Conservation (phyloP, 495 filamentous ascomycete species). For the Penicillium ochrochloron region DNA sequence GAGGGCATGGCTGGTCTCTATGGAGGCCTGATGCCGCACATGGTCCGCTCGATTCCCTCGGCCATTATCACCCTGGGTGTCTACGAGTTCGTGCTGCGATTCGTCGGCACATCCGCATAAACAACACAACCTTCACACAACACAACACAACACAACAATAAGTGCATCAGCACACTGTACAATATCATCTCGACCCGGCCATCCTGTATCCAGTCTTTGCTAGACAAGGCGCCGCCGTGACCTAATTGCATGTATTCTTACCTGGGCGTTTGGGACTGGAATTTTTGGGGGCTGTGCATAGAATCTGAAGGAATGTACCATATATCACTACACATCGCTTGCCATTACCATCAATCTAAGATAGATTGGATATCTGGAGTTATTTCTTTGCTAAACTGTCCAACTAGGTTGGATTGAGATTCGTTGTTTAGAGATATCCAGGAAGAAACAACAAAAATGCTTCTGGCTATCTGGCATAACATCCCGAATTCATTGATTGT, state of each 20-base stretch:
- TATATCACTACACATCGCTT: conserved; percentile 15
- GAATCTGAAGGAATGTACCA: conserved; percentile 31
- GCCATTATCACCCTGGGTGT: conserved; percentile 92
- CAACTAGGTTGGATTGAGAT: no score
- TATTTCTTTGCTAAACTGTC: no score
- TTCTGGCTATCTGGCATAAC: background rate
- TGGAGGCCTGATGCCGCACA: conserved; percentile 84
- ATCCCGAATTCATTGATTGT: conserved; percentile 7
- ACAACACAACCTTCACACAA: background rate
- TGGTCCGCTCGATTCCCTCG: conserved; percentile 83
- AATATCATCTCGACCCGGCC: conserved; percentile 20
- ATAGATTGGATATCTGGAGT: background rate
- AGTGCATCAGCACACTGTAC: conserved; percentile 18
- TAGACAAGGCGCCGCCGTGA: conserved; percentile 17
- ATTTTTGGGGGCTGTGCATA: conserved; percentile 22
- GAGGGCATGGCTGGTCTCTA: conserved; percentile 83
- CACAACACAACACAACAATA: background rate
- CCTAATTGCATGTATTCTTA: conserved; percentile 30
- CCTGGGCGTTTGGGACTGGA: conserved; percentile 24
- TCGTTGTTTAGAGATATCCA: background rate
- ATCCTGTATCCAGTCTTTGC: conserved; percentile 6
- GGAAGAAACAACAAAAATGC: background rate
- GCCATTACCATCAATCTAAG: conserved; percentile 13
- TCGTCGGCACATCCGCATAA: conserved; percentile 36
- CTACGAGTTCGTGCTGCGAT: conserved; percentile 78